Conservation (phyloP, 2,329 filamentous ascomycete genomes). For the Thermothelomyces thermophilus region DNA sequence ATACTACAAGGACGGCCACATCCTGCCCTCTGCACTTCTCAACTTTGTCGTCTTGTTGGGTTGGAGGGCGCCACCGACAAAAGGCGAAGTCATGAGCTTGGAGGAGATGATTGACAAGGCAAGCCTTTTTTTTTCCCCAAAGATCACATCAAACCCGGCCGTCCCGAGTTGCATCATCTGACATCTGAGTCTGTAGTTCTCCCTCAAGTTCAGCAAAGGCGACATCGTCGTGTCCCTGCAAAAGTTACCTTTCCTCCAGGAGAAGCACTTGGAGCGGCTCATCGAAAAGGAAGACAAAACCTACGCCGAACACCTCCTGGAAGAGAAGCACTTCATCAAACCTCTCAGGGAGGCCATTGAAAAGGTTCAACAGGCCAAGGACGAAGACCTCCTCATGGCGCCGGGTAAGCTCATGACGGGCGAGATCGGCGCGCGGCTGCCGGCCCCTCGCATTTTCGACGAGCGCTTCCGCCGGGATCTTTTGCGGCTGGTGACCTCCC, state of each 20-base stretch:
- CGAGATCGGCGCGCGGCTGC: neutral
- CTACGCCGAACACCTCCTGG: conserved; percentile 1
- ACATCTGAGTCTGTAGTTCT: conserved; percentile 49
- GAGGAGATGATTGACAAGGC: conserved; percentile 64
- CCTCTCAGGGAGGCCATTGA: conserved; percentile 22
- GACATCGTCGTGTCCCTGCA: conserved; percentile 75
- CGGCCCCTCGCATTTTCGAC: neutral
- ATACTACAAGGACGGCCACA: conserved; percentile 41
- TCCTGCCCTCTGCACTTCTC: conserved; percentile 46
- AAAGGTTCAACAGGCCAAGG: neutral
- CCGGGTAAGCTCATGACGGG: neutral
- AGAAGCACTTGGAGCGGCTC: conserved; percentile 24
- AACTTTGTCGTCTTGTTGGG: conserved; percentile 85
- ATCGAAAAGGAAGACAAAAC: conserved; percentile 12
- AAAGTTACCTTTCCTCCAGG: conserved; percentile 75
- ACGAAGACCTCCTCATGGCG: neutral
- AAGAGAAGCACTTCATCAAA: conserved; percentile 18
- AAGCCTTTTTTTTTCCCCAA: conserved; percentile 28
- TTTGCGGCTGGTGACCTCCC: neutral
- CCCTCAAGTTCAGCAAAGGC: conserved; percentile 82
- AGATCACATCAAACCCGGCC: no score
- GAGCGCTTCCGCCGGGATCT: conserved; percentile 8
- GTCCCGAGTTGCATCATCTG: conserved; percentile 22
- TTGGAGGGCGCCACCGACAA: conserved; percentile 60
- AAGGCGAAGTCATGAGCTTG: conserved; percentile 65